Evolutionary conservation across 345 rosid species (phyloP), one percentile per base, ranked within the genome.

Genomic region (Laguncularia racemosa): DNA sequence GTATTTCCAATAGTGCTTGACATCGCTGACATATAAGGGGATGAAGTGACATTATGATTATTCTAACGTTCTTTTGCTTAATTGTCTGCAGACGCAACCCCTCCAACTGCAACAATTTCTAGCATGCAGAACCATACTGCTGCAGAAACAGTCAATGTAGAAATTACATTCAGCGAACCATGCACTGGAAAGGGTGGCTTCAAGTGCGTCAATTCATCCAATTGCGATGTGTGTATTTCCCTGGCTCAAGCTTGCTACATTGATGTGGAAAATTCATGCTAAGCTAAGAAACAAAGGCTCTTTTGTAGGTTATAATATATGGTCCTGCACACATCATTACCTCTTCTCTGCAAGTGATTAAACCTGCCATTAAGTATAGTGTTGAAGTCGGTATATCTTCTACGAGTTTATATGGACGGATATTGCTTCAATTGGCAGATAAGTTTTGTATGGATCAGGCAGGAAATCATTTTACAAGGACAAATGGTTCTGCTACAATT

Each of bases 171-270:
- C 69, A 77, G 67, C 18, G 80, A 80, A 72, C 60, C 80, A 56
- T 80, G 85, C 70, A 48, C 56, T 12, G 79, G 79, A 61, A 43
- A 23, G 52, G 75, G 81, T 52, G 81, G 82, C 46, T 80, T 80
- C 64, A 80, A 65, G 64, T 80, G 85, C 56, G 18, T 65, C 49
- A 74, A 77, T 64, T 69, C 85, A 56, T 69, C 82, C 49, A 65
- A 69, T 49, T 80, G 85, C 48, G 74, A 74, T 67, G 85, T 80
- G 70, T 53, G 28, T 14, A 12, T 49, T 26, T 58, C 44, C 14
- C 28, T 52, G 40, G 40, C 40, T 33, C 40, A 33, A 10, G 40
- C 40, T 33, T 33, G 9, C 7, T 33, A 7, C 40, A 33, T 9
- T 33, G 11, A 33, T 33, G 7, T 33, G 9, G 40, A 33, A 6